Evolutionary conservation across 2,329 filamentous ascomycete species (phyloP), one percentile per base, ranked within the genome.

Genomic region (Aspergillus brasiliensis): DNA sequence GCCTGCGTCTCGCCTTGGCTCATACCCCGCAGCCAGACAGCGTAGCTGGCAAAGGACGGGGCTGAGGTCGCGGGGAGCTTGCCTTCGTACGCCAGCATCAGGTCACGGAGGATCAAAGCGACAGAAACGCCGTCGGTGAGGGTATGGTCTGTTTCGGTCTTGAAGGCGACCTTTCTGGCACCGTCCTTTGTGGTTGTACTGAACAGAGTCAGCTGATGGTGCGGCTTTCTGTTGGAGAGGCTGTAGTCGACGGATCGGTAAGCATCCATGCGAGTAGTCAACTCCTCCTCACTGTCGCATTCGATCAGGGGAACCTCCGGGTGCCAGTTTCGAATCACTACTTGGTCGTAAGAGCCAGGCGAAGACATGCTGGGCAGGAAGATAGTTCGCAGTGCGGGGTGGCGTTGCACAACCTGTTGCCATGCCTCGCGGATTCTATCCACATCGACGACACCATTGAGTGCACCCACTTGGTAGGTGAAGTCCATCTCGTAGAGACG

Each of bases 301-400:
- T 40, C n/a, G 37, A 40, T 40, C n/a, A 40, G 5, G 37, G 37
- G 37, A 15, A 40, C 37, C 37, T 40, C 37, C 5, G 37, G 37
- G 37, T 40, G n/a, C 37, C 37, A 40, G n/a, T 40, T 40, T 8
- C 37, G 37, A 17, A 40, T 17, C 15, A 40, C 2, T 17, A 40
- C n/a, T 17, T 40, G 37, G 2, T 40, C 37, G n/a, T 40, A 40
- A 5, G 37, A 40, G 37, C 37, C 37, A 2, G 37, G 37, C 7
- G 37, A 17, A 40, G 37, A 40, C 37, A 40, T 40, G 37, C 37
- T 40, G 37, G 37, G 37, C 5, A 40, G 37, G 37, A 40, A 40
- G 6, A 53, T 48, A 3, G 58, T 57, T 31, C 58, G 53, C 2
- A 60, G 58, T 17, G 48, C 52, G 15, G 58, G 40, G 17, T 60